These are phyloP conservation scores for Geosmithia putterillii DNA, from an alignment of 2,329 filamentous ascomycete genomes.

Conservation along the genomic window DNA sequence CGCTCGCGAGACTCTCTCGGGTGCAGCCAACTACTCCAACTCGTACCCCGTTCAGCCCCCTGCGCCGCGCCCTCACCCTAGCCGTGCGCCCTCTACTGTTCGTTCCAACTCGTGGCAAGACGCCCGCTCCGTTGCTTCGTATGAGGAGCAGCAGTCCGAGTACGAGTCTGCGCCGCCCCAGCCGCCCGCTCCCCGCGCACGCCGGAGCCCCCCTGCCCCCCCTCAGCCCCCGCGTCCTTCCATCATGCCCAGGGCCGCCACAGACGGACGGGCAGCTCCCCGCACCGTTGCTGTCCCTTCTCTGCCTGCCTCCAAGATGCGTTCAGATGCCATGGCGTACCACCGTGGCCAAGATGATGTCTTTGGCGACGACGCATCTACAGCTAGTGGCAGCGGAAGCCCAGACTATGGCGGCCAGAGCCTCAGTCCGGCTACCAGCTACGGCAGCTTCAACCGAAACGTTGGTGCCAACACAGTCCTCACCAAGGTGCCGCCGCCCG, in stretches of 20 bases:
- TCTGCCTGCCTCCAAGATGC: constrained; percentile 31
- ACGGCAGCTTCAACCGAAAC: constrained; percentile 38
- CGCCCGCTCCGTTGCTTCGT: constrained; percentile 17
- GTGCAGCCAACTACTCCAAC: not conserved
- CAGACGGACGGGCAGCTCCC: constrained; percentile 16
- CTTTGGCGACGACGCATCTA: constrained; percentile 37
- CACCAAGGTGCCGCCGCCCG: constrained; percentile 39
- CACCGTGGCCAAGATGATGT: constrained; percentile 25
- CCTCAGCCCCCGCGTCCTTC: constrained; percentile 21
- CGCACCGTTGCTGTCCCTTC: constrained; percentile 10
- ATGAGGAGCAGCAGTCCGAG: constrained; percentile 15
- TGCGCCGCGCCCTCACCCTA: constrained; percentile 6
- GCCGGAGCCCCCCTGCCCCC: constrained; percentile 13
- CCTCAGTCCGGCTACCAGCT: constrained; percentile 43
- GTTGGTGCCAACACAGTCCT: constrained; percentile 14
- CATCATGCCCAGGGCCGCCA: constrained; percentile 24
- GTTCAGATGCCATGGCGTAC: constrained; percentile 18
- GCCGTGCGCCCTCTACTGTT: constrained; percentile 18
- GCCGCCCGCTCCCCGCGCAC: constrained; percentile 1
- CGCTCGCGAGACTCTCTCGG: constrained; percentile 24
- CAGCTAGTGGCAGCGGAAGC: constrained; percentile 35
- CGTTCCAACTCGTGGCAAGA: constrained; percentile 35
- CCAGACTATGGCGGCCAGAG: constrained; percentile 37
- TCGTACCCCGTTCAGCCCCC: not conserved
- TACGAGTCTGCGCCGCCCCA: constrained; percentile 16